phyloP scores from a whole-genome alignment of 176 grass and related monocot genomes.

The Saccharum officinarum region DNA sequence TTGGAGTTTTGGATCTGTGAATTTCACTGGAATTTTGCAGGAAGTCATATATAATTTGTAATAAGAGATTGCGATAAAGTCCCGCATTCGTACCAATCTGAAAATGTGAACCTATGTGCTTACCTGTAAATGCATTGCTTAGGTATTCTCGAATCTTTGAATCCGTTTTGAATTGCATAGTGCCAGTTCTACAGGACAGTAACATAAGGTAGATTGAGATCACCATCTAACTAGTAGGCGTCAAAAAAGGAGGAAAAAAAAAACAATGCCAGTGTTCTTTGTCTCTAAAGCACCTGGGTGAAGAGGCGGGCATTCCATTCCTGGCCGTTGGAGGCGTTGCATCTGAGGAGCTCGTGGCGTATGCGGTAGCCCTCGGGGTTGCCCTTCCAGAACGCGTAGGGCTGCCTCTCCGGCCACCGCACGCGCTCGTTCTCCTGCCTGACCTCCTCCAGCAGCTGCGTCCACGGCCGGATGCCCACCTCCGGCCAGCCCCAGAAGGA shows the following conservation, averaged over 20 bases:
- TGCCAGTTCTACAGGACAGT: slow-evolving; percentile 44
- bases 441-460: slow-evolving; percentile 35
- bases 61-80: no score
- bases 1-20: not conserved
- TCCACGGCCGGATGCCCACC: slow-evolving; percentile 54
- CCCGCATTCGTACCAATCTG: not conserved
- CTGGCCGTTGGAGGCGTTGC: slow-evolving; percentile 36
- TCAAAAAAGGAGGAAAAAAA: not conserved
- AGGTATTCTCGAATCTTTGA: slow-evolving; percentile 49
- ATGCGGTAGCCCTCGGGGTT: not conserved
- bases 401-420: slow-evolving; percentile 47
- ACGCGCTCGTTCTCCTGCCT: slow-evolving; percentile 33
- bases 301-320: slow-evolving; percentile 65
- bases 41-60: not conserved
- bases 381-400: slow-evolving; percentile 66
- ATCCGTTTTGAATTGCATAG: slow-evolving; percentile 17
- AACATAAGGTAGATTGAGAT: not conserved
- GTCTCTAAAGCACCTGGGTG: slow-evolving; percentile 28
- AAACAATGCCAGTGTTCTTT: not conserved
- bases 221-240: not conserved
- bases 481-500: slow-evolving; percentile 89
- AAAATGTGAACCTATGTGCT: not conserved
- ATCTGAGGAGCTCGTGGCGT: slow-evolving; percentile 42
- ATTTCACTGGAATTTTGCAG: not conserved
- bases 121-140: slow-evolving; percentile 71